A percentile compares a stretch with the other conserved stretches of the same genome.
These are phyloP conservation scores for Fusarium praegraminearum DNA, from an alignment of 2,329 filamentous ascomycete genomes.

Conservation along the genomic window DNA sequence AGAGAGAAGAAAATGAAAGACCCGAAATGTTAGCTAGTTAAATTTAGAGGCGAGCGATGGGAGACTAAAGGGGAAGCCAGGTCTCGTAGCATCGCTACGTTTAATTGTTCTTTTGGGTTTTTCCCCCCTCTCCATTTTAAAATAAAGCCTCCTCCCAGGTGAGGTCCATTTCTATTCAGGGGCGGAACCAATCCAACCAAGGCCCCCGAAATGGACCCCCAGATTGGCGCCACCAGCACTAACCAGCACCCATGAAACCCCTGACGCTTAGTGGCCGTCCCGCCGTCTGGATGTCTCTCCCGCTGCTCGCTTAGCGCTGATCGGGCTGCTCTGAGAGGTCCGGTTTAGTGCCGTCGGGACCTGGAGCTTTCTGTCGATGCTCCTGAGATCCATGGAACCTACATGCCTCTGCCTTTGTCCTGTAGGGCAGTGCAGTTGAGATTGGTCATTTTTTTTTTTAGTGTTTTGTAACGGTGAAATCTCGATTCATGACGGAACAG, in stretches of 20 bases:
- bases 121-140: slow-evolving; percentile 42
- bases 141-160: slow-evolving; percentile 43
- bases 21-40: slow-evolving; percentile 22
- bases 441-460: neutral
- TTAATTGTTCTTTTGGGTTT: slow-evolving; percentile 48
- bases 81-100: slow-evolving; percentile 41
- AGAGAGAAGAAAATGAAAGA: slow-evolving; percentile 24
- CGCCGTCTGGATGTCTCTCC: slow-evolving; percentile 42
- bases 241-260: slow-evolving; percentile 43
- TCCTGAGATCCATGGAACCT: slow-evolving; percentile 7
- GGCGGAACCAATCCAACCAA: slow-evolving; percentile 49
- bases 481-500: slow-evolving; percentile 1
- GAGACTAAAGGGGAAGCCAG: slow-evolving; percentile 43
- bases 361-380: slow-evolving; percentile 31
- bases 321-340: slow-evolving; percentile 44
- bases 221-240: slow-evolving; percentile 50
- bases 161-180: slow-evolving; percentile 41
- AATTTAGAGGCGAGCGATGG: slow-evolving; percentile 26
- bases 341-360: slow-evolving; percentile 40
- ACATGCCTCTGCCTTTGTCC: slow-evolving; percentile 1
- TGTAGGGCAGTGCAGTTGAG: slow-evolving; percentile 14
- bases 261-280: slow-evolving; percentile 46
- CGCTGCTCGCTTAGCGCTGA: slow-evolving; percentile 48
- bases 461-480: slow-evolving; percentile 17
- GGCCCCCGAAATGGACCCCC: slow-evolving; percentile 44